Evolutionary conservation across 768 basidiomycete species (phyloP).

Genomic region (Tylopilus subfusipes): DNA sequence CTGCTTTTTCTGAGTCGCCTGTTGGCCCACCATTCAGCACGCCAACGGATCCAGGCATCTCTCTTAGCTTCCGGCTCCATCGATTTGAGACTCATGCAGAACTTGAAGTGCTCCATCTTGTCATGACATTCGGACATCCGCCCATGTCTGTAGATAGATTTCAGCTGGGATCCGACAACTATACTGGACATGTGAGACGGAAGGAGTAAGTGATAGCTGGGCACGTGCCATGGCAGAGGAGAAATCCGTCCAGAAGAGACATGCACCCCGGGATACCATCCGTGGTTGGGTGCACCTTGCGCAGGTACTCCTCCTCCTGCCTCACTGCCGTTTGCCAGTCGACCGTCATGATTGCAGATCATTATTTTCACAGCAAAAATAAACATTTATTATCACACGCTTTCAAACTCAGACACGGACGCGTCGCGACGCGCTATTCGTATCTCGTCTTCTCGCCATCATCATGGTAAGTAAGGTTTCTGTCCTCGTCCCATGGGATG

Average conservation of each 20-base stretch:
- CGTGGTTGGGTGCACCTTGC: constrained; percentile 62
- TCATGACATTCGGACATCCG: constrained; percentile 63
- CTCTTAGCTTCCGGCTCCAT: constrained; percentile 73
- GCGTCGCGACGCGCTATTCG: constrained; percentile 46
- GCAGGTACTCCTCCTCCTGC: constrained; percentile 68
- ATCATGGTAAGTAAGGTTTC: constrained; percentile 39
- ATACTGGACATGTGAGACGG: constrained; percentile 10
- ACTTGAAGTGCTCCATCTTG: constrained; percentile 92
- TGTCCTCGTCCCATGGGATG: background rate
- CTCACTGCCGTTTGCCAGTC: constrained; percentile 55
- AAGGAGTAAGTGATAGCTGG: background rate
- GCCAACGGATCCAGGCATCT: constrained; percentile 78
- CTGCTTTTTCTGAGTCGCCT: constrained; percentile 75
- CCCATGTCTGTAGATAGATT: constrained; percentile 85
- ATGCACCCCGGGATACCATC: constrained; percentile 84
- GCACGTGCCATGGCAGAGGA: constrained; percentile 62
- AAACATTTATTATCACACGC: constrained; percentile 22
- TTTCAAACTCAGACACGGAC: constrained; percentile 44
- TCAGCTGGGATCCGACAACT: constrained; percentile 81
- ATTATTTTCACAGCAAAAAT: constrained; percentile 1
- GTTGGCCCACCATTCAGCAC: constrained; percentile 94
- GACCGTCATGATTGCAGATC: constrained; percentile 26
- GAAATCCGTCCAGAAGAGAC: constrained; percentile 66
- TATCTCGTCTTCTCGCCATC: constrained; percentile 13
- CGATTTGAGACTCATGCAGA: constrained; percentile 81